Percentiles rank a stretch among this genome's conserved stretches.
These are phyloP conservation scores for Taxillus chinensis DNA, from an alignment of 164 flowering plant genomes.

Conservation along the genomic window DNA sequence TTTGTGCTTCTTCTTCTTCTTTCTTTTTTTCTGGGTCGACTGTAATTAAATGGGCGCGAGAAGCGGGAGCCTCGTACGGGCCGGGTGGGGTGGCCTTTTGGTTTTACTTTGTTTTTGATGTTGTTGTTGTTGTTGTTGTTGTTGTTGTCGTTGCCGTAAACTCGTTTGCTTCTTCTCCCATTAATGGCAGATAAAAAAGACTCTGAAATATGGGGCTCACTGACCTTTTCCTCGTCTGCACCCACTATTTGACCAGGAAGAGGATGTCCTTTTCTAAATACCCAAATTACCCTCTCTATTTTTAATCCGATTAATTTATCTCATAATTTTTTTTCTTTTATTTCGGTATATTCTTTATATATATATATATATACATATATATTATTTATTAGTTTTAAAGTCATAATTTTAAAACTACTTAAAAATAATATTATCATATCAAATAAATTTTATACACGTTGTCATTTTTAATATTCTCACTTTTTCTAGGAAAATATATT, in stretches of 20 bases:
- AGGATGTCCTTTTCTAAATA: not conserved
- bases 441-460: no score
- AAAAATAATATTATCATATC: no score
- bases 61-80: no score
- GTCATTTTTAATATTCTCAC: no score
- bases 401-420: no score
- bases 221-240: constrained; percentile 10
- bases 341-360: not conserved
- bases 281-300: constrained; percentile 17
- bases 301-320: not conserved
- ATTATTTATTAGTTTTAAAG: not conserved
- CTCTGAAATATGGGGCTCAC: not conserved
- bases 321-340: no score
- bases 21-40: no score
- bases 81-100: not conserved
- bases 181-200: constrained; percentile 22
- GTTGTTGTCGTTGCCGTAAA: no score
- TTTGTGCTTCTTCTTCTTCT: not conserved
- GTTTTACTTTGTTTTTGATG: constrained; percentile 2
- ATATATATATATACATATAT: not conserved
- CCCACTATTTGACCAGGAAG: not conserved
- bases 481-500: no score
- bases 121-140: no score
- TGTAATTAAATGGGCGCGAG: no score
- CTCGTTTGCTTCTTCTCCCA: constrained; percentile 17